Evolutionary conservation across 1,284 basidiomycete species (phyloP).

Genomic region (Golubevia sp.): DNA sequence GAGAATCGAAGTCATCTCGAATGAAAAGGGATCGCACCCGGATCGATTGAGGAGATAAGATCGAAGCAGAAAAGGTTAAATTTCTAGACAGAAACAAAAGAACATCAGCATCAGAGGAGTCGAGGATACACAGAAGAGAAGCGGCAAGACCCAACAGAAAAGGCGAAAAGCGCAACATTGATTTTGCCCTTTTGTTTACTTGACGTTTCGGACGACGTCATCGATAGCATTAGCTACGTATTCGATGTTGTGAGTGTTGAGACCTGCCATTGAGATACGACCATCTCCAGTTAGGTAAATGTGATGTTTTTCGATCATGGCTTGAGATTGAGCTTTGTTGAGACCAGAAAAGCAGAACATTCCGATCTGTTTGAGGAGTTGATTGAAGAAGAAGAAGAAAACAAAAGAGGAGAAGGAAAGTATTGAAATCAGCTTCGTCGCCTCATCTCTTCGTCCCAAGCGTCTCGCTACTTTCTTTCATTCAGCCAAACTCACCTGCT

Average conservation of each 20-base stretch:
- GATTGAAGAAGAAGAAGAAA: background rate
- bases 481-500: slow-evolving; percentile 30
- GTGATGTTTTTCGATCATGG: slow-evolving; percentile 76
- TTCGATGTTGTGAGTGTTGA: slow-evolving; percentile 79
- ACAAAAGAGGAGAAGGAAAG: background rate
- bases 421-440: too few species aligned
- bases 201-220: slow-evolving; percentile 72
- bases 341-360: slow-evolving; percentile 67
- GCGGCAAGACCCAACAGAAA: too few species aligned
- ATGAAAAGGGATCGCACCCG: too few species aligned
- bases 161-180: too few species aligned
- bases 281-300: slow-evolving; percentile 86
- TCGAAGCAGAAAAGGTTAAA: too few species aligned
- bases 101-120: too few species aligned
- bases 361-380: slow-evolving; percentile 74
- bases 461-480: background rate
- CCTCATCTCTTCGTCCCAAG: background rate
- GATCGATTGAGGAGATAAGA: too few species aligned
- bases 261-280: slow-evolving; percentile 85
- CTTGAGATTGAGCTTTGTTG: slow-evolving; percentile 69
- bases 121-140: too few species aligned
- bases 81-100: too few species aligned
- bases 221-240: slow-evolving; percentile 79
- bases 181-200: too few species aligned
- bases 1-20: too few species aligned